Conservation (phyloP, 345 rosid species). For the Lumnitzera racemosa region DNA sequence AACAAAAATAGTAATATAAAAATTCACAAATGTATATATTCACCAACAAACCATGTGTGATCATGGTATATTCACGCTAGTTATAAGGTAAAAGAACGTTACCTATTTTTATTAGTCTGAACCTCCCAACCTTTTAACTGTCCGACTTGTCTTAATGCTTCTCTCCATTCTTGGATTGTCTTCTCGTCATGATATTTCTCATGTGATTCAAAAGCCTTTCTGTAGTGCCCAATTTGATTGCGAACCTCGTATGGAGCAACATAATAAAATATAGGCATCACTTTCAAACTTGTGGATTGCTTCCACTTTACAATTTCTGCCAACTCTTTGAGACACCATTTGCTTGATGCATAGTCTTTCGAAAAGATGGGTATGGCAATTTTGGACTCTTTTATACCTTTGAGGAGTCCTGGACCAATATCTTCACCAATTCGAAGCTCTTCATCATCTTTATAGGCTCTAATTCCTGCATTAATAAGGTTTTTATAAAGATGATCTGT, state of each 20-base stretch:
- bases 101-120: too few relatives aligned
- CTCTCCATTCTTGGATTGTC: too few relatives aligned
- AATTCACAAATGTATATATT: too few relatives aligned
- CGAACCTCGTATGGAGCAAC: neutral
- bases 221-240: too few relatives aligned
- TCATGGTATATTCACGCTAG: too few relatives aligned
- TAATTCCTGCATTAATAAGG: neutral
- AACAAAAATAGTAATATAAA: too few relatives aligned
- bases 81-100: too few relatives aligned
- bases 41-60: too few relatives aligned
- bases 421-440: neutral
- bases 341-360: constrained; percentile 1
- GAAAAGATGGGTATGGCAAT: constrained; percentile 1
- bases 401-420: neutral
- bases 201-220: too few relatives aligned
- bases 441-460: neutral
- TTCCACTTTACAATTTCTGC: neutral
- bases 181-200: too few relatives aligned
- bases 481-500: neutral
- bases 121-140: too few relatives aligned
- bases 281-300: neutral
- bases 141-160: too few relatives aligned
- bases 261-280: neutral
- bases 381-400: neutral
- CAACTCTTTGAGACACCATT: neutral